These are phyloP conservation scores for Aspergillus cavernicola DNA, from an alignment of 495 filamentous ascomycete genomes.

Conservation along the genomic window DNA sequence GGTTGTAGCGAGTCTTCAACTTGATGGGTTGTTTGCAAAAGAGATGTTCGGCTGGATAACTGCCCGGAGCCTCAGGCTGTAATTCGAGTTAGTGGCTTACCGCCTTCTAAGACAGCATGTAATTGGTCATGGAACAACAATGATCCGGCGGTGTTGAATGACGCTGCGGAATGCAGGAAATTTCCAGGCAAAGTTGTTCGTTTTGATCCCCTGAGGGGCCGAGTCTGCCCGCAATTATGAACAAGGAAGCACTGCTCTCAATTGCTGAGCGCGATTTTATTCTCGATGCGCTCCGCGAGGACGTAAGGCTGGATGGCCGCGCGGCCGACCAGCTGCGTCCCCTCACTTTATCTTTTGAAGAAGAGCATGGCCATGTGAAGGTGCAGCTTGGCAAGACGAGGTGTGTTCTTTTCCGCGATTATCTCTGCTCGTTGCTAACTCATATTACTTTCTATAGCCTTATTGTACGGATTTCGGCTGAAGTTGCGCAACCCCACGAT, in stretches of 20 bases:
- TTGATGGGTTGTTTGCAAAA: neutral
- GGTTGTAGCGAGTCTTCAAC: constrained; percentile 1
- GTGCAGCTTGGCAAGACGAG: constrained; percentile 87
- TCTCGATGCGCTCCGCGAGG: constrained; percentile 67
- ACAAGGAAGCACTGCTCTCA: constrained; percentile 83
- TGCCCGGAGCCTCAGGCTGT: constrained; percentile 13
- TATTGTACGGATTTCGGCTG: constrained; percentile 78
- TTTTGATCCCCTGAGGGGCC: constrained; percentile 23
- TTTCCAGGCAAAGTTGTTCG: constrained; percentile 22
- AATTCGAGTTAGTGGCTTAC: constrained; percentile 8
- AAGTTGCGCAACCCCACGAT: constrained; percentile 75
- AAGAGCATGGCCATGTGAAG: constrained; percentile 88
- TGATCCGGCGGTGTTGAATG: constrained; percentile 12
- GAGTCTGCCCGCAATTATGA: constrained; percentile 55
- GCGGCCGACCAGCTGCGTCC: constrained; percentile 71
- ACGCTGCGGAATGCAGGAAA: constrained; percentile 24
- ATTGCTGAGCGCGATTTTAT: constrained; percentile 74
- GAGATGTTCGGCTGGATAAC: constrained; percentile 8
- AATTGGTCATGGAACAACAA: constrained; percentile 15
- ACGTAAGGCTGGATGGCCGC: constrained; percentile 79
- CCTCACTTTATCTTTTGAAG: constrained; percentile 75
- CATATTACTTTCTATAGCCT: constrained; percentile 51
- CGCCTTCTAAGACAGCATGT: constrained; percentile 1
- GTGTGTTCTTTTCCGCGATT: constrained; percentile 38
- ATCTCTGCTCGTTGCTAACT: neutral